These are phyloP conservation scores for Calonectria honghensis DNA, from an alignment of 2,329 filamentous ascomycete genomes.

Conservation along the genomic window DNA sequence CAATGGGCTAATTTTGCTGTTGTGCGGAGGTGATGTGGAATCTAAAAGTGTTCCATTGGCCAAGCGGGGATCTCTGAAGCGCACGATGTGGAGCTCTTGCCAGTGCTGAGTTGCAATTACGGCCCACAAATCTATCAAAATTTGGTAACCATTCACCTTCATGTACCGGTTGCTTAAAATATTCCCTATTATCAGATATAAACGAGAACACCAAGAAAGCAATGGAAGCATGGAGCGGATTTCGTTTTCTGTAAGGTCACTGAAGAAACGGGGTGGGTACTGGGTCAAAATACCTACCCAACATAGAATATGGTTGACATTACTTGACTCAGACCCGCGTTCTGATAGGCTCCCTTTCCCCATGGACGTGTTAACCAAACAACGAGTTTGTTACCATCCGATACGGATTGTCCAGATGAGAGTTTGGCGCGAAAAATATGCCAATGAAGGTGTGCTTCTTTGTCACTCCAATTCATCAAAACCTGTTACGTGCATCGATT, in stretches of 20 bases:
- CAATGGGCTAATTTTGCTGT: not conserved
- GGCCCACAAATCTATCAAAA: not conserved
- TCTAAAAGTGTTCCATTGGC: not conserved
- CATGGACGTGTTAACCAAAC: not conserved
- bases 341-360: not conserved
- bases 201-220: not conserved
- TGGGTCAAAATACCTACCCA: not conserved
- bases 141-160: not conserved
- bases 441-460: not conserved
- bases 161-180: no score
- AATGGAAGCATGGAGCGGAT: not conserved
- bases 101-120: not conserved
- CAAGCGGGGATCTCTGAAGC: not conserved
- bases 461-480: not conserved
- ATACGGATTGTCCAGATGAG: not conserved
- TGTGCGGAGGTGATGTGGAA: not conserved
- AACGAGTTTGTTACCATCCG: not conserved
- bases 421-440: not conserved
- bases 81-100: not conserved
- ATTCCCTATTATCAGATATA: no score
- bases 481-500: not conserved
- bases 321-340: no score
- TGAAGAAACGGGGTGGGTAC: not conserved
- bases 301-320: not conserved
- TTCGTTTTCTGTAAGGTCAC: not conserved